Base-by-base conservation (phyloP, 257 asterid species). In the Solanum piurae region DNA sequence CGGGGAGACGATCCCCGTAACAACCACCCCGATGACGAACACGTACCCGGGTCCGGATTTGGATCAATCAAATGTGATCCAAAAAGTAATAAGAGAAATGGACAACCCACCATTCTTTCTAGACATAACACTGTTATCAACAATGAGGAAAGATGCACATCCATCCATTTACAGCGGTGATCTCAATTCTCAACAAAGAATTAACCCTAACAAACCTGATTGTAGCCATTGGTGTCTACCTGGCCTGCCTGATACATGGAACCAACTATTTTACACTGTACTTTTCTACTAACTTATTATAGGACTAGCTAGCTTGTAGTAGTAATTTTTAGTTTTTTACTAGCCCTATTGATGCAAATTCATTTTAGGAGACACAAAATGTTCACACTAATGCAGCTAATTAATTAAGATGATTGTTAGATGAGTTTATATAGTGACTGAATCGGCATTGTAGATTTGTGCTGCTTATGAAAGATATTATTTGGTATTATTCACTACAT, bases 161-260 rank as follows among this genome's bases (percentile, higher is more conserved):
- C 99, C 99, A 25, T 95, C 99, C 27, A 95, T 95, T 86, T 97
- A 97, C 84, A 94, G 95, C 58, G 99, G 99, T 1, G 98, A 92
- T 88, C 91, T 95, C 23, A 93, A 94, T 1, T 91, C 98, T 2
- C 95, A 34, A 21, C 96, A 95, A 84, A 93, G 95, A 86, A 96
- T 98, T 27, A 95, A 94, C 89, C 99, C 99, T 4, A 98, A 96
- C 88, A 98, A 89, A 13, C 93, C 98, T 36, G 99, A 97, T 74
- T 97, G 99, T 42, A 97, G 99, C 89, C 99, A 97, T 88, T 97
- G 99, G 99, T 97, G 99, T 83, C 95, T 97, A 58, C 99, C 99
- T 37, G 99, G 99, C 79, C 76, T 97, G 91, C 99, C 99, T 1
- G 99, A 95, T 84, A 97, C 99, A 38, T 95, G 99, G 99, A 97